Evolutionary conservation across 768 basidiomycete genomes (phyloP).

Genomic region (Leucosporidium yakuticum): DNA sequence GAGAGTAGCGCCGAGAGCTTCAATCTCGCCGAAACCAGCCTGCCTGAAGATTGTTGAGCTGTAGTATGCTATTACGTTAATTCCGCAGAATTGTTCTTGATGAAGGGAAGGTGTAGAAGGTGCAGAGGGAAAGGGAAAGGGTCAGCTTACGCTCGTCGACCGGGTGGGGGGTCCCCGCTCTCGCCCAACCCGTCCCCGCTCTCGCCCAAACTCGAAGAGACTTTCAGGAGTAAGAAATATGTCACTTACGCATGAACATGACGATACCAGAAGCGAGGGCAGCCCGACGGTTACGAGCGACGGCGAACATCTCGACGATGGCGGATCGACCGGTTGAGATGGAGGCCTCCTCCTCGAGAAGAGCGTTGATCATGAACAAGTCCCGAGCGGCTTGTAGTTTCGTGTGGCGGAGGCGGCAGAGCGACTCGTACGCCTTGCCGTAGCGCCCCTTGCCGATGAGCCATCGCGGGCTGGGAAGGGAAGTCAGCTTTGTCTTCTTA

Average conservation of each 20-base stretch:
- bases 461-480: too few species aligned
- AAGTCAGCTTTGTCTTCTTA: too few species aligned
- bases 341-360: conserved; percentile 43
- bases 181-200: too few species aligned
- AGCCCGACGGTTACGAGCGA: conserved; percentile 53
- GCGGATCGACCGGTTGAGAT: conserved; percentile 42
- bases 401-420: conserved; percentile 43
- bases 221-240: too few species aligned
- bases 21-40: not conserved
- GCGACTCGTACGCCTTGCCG: conserved; percentile 43
- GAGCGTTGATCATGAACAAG: conserved; percentile 46
- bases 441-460: too few species aligned
- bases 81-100: conserved; percentile 48
- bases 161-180: too few species aligned
- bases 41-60: conserved; percentile 46
- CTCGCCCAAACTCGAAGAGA: too few species aligned
- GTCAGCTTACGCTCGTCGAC: too few species aligned
- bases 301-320: conserved; percentile 45
- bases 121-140: too few species aligned
- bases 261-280: conserved; percentile 57
- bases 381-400: conserved; percentile 42
- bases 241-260: conserved; percentile 53
- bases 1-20: too few species aligned
- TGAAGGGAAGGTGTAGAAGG: too few species aligned
- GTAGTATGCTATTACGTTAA: conserved; percentile 68